Evolutionary conservation across 2,329 filamentous ascomycete genomes (phyloP).

Genomic region (Akanthomyces muscarius): DNA sequence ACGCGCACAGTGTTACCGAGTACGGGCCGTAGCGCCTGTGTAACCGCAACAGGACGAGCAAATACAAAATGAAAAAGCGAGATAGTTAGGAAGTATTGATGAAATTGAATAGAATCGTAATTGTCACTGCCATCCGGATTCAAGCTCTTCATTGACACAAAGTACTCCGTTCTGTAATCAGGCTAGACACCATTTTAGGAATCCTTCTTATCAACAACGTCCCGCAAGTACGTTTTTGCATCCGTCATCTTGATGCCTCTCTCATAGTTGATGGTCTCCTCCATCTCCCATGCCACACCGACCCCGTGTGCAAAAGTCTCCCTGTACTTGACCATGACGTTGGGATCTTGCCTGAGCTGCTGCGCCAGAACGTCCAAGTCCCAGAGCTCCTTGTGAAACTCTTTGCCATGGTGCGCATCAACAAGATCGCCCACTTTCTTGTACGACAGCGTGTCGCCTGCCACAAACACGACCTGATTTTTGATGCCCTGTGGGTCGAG

Average conservation of each 20-base stretch:
- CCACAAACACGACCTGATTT: conserved; percentile 51
- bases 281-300: conserved; percentile 56
- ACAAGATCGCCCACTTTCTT: conserved; percentile 48
- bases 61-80: too few relatives aligned
- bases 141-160: not conserved
- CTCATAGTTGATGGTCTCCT: conserved; percentile 49
- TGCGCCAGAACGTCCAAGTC: conserved; percentile 39
- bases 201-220: not conserved
- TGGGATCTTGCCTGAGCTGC: conserved; percentile 45
- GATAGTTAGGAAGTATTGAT: too few relatives aligned
- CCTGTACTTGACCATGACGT: conserved; percentile 55
- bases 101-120: too few relatives aligned
- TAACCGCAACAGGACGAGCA: too few relatives aligned
- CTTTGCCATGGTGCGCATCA: conserved; percentile 37
- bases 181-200: not conserved
- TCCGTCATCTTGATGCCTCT: conserved; percentile 42
- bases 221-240: conserved; percentile 37
- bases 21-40: too few relatives aligned
- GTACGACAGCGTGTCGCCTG: conserved; percentile 61
- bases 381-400: conserved; percentile 49
- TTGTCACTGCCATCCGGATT: too few relatives aligned
- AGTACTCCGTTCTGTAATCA: too few relatives aligned
- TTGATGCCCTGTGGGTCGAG: conserved; percentile 34
- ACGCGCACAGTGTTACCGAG: too few relatives aligned
- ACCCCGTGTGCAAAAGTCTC: conserved; percentile 55